A percentile compares a stretch with the other conserved stretches of the same genome.
Evolutionary conservation across 805 yeast species (phyloP).

Genomic region (Hanseniaspora guilliermondii): DNA sequence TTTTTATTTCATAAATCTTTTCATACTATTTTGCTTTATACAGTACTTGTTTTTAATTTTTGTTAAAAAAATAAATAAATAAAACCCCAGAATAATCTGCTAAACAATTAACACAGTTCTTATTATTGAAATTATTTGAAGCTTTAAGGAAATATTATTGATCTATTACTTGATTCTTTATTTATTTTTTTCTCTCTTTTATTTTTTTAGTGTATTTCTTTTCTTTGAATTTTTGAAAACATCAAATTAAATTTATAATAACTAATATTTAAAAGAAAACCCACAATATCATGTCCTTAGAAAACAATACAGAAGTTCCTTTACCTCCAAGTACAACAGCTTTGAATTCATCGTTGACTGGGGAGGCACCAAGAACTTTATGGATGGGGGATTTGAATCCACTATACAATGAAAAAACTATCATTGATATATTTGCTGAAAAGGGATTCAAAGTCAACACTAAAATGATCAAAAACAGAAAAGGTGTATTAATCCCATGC

Average conservation of each 20-base stretch:
- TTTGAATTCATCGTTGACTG: conserved; percentile 28
- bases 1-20: no score
- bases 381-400: conserved; percentile 89
- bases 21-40: no score
- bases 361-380: conserved; percentile 51
- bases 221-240: neutral
- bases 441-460: conserved; percentile 47
- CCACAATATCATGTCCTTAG: neutral
- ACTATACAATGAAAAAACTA: conserved; percentile 55
- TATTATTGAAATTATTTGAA: no score
- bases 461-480: conserved; percentile 48
- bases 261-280: neutral
- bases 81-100: no score
- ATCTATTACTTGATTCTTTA: no score
- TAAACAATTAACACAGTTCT: no score
- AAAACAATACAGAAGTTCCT: conserved; percentile 28
- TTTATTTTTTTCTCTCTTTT: neutral
- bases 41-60: no score
- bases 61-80: no score
- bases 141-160: no score
- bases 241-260: neutral
- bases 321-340: conserved; percentile 43
- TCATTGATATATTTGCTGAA: conserved; percentile 48
- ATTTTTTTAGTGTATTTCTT: neutral
- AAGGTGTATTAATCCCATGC: conserved; percentile 26